Percentiles rank a stretch among this genome's conserved stretches.
Conservation (phyloP, 805 yeast genomes). For the Cyberlindnera misumaiensis region DNA sequence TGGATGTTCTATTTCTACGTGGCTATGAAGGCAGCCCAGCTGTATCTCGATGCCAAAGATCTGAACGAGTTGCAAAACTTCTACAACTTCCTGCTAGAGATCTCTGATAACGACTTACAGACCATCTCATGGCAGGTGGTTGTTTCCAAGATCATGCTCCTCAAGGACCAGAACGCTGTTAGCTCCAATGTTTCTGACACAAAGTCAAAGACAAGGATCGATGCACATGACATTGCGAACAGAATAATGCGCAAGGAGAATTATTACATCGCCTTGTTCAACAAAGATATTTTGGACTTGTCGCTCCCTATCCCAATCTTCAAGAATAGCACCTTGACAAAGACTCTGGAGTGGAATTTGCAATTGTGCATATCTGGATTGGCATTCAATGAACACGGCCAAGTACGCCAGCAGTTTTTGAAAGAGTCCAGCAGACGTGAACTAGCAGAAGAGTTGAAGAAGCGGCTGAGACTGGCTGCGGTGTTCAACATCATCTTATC, state of each 20-base stretch:
- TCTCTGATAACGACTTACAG: slow-evolving; percentile 77
- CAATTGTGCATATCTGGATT: slow-evolving; percentile 83
- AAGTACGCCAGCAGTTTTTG: slow-evolving; percentile 62
- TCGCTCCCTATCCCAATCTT: slow-evolving; percentile 48
- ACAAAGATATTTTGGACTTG: slow-evolving; percentile 66
- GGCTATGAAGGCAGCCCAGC: slow-evolving; percentile 43
- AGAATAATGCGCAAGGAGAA: slow-evolving; percentile 94
- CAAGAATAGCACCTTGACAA: slow-evolving; percentile 49
- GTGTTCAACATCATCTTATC: slow-evolving; percentile 73
- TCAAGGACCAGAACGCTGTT: slow-evolving; percentile 74
- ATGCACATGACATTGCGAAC: slow-evolving; percentile 92
- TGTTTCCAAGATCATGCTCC: slow-evolving; percentile 62
- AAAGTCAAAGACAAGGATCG: slow-evolving; percentile 66
- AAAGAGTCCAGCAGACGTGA: slow-evolving; percentile 63
- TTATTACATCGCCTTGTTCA: slow-evolving; percentile 83
- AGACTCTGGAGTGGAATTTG: slow-evolving; percentile 91
- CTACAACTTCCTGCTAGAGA: slow-evolving; percentile 61
- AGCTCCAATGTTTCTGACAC: slow-evolving; percentile 45
- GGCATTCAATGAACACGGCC: slow-evolving; percentile 79
- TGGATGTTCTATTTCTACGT: slow-evolving; percentile 55
- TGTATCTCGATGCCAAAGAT: slow-evolving; percentile 57
- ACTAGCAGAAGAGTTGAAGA: slow-evolving; percentile 60
- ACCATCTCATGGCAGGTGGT: slow-evolving; percentile 91
- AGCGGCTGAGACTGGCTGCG: slow-evolving; percentile 85
- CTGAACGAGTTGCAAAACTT: slow-evolving; percentile 71